phyloP scores from a whole-genome alignment of 306 rosid genomes.

The Biancaea sappan region DNA sequence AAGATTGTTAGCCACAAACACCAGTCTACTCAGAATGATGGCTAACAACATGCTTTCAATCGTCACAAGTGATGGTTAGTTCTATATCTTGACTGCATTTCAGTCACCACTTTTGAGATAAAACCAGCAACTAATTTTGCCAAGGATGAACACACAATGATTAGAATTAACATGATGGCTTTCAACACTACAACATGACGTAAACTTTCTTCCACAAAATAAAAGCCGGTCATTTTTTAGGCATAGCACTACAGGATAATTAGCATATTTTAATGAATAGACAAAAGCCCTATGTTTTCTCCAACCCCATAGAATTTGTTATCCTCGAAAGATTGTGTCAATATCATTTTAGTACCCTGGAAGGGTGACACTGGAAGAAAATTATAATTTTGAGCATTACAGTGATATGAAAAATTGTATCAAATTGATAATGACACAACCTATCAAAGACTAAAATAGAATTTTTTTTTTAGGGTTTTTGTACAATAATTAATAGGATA shows the following conservation, averaged over 20 bases:
- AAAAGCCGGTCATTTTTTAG: background rate
- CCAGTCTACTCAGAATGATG: background rate
- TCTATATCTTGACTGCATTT: background rate
- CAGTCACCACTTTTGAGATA: background rate
- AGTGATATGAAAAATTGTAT: background rate
- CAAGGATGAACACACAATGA: background rate
- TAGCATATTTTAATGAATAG: background rate
- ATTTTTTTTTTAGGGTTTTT: too few species aligned
- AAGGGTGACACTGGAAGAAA: too few species aligned
- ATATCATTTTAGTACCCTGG: background rate
- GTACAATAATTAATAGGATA: background rate
- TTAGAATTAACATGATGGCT: background rate
- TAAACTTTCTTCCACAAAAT: background rate
- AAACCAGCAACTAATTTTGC: background rate
- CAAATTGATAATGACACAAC: background rate
- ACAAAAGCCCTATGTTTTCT: too few species aligned
- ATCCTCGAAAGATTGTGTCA: too few species aligned
- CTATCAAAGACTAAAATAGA: background rate
- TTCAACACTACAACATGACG: background rate
- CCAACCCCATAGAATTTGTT: too few species aligned
- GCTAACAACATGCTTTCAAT: background rate
- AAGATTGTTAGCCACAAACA: slow-evolving; percentile 25
- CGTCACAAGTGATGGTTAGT: background rate
- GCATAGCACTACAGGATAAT: background rate
- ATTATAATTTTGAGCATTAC: too few species aligned